phyloP scores from a whole-genome alignment of 2,329 filamentous ascomycete species.

The Ceratocystis smalleyi region DNA sequence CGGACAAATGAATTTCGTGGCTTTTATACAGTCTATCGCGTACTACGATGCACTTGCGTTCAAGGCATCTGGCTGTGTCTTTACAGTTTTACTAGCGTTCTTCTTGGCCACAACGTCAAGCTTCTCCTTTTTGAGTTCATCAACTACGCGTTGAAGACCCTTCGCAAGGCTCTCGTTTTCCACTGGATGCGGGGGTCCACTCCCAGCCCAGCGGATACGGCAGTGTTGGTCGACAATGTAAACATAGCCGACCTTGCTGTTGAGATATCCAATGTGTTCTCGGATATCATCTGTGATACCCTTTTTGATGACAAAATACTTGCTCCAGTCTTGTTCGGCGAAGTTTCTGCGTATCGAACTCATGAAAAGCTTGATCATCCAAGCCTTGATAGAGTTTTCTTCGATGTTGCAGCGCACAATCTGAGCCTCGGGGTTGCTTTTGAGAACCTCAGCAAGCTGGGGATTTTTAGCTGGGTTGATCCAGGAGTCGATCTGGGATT shows the following conservation, averaged over 20 bases:
- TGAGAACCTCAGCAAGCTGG: constrained; percentile 48
- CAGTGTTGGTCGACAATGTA: constrained; percentile 81
- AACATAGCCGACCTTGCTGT: constrained; percentile 83
- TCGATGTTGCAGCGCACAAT: constrained; percentile 79
- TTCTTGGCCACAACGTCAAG: constrained; percentile 20
- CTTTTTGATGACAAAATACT: constrained; percentile 45
- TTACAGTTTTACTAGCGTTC: constrained; percentile 1
- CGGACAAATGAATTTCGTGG: neutral
- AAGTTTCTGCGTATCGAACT: constrained; percentile 36
- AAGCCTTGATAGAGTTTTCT: constrained; percentile 55
- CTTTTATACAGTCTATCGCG: constrained; percentile 11
- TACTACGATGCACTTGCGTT: constrained; percentile 6
- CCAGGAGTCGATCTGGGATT: constrained; percentile 63
- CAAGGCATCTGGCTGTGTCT: neutral
- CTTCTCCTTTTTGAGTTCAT: constrained; percentile 35
- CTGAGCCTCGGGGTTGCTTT: constrained; percentile 45
- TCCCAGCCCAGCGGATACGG: constrained; percentile 87
- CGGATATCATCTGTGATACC: constrained; percentile 46
- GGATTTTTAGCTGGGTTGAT: constrained; percentile 50
- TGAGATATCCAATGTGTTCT: constrained; percentile 55
- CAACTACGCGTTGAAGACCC: constrained; percentile 46
- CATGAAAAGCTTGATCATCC: constrained; percentile 42
- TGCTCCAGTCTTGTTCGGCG: constrained; percentile 37
- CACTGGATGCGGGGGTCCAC: constrained; percentile 47
- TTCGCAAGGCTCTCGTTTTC: constrained; percentile 54